Base-by-base conservation (phyloP, 306 rosid genomes). In the Luffa acutangula region DNA sequence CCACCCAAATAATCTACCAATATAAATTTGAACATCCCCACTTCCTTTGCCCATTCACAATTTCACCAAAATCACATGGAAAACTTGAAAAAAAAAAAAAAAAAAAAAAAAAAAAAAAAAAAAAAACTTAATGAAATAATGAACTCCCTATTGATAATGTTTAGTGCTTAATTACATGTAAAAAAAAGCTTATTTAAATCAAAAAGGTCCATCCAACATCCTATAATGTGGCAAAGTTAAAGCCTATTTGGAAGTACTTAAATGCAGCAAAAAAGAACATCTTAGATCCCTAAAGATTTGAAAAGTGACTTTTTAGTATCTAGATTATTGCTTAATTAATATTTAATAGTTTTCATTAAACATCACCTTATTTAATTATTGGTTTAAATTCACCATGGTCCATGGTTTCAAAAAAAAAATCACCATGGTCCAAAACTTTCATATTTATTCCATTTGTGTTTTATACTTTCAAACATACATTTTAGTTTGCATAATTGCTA, bases 101-200 rank as follows among this genome's bases (percentile, higher is more conserved):
- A n/a, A n/a, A n/a, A n/a, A n/a, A n/a, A n/a, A n/a, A n/a, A n/a
- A n/a, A n/a, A n/a, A n/a, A n/a, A n/a, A n/a, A n/a, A n/a, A n/a
- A n/a, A n/a, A n/a, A n/a, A n/a, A n/a, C n/a, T n/a, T 25, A 25
- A 20, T 72, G 39, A 72, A 46, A 45, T 2, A 63, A 63, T 43
- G 11, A 41, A 11, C 12, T 20, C 51, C 56, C 9, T 31, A 5
- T 25, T 20, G 10, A 72, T 72, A 72, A 25, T 20, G 58, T 72
- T 72, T 25, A 72, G 77, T 72, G 59, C 57, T 25, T 72, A 72
- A 46, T 72, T 72, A 72, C 57, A 48, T 72, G 76, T 21, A 71
- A 46, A 12, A 34, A 13, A 34, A 70, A 67, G 37, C 39, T 20
- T 45, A 25, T 1, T 25, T 71, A 42, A 69, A 20, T 21, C 0